Base-by-base conservation (phyloP, 305 asterid genomes). In the Plantago coronopus region DNA sequence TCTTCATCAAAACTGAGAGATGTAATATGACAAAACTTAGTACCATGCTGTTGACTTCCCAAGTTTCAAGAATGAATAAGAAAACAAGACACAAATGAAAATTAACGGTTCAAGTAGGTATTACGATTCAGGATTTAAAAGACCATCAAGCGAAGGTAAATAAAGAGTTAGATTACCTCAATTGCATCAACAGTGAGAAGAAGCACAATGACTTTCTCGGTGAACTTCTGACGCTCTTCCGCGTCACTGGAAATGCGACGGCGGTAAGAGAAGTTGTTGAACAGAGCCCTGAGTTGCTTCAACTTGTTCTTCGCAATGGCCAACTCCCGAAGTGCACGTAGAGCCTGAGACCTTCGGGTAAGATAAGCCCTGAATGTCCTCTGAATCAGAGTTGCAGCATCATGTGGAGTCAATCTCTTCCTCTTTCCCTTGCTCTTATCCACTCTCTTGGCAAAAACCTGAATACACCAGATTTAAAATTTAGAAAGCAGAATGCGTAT, bases 141-240 rank as follows among this genome's bases (percentile, higher is more conserved):
- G 19, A 5, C 25, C 12, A 51, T 4, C 29, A 31, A 17, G 44
- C 47, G 38, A 31, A 27, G 63, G 42, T 6, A 22, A 44, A 59
- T 11, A 34, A 22, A 17, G 22, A 56, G 5, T 27, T 14, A 7
- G 18, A 51, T 8, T 81, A 87, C 99, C 99, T 87, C 94, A 67
- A 94, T 81, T 69, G 99, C 89, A 67, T 89, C 96, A 62, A 89
- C 89, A 10, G 99, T 94, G 72, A 89, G 95, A 56, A 94, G 93
- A 60, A 94, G 65, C 45, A 94, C 96, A 54, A 89, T 89, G 68
- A 94, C 82, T 84, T 81, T 89, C 64, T 94, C 97, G 13, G 96
- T 76, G 77, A 85, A 93, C 76, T 74, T 87, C 82, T 89, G 99
- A 4, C 81, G 88, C 73, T 94, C 99, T 76, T 71, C 99, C 0